Evolutionary conservation across 2,329 filamentous ascomycete genomes (phyloP).

Genomic region (Fusarium metavorans): DNA sequence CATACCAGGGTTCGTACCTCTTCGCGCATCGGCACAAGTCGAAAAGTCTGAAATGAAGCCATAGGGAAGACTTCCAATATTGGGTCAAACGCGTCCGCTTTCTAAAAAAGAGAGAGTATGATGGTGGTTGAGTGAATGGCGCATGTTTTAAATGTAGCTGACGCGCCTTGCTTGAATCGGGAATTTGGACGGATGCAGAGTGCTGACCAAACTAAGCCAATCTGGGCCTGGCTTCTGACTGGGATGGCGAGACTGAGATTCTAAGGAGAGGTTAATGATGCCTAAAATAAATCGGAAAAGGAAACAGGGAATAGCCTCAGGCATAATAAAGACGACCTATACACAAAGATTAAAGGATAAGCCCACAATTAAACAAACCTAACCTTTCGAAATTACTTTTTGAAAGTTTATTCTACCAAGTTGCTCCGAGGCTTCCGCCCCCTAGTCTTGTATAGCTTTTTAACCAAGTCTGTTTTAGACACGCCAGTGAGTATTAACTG

Average conservation of each 20-base stretch:
- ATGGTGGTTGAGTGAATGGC: not conserved
- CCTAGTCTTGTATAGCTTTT: no score
- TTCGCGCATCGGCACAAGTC: constrained; percentile 30
- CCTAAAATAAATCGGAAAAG: not conserved
- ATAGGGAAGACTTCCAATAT: not conserved
- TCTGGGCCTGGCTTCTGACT: not conserved
- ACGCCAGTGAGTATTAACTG: no score
- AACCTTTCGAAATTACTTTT: no score
- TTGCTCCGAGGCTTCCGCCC: no score
- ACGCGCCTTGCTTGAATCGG: constrained; percentile 12
- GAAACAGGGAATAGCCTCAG: no score
- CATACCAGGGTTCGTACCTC: constrained; percentile 11
- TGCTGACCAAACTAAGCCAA: not conserved
- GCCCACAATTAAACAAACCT: no score
- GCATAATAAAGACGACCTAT: no score
- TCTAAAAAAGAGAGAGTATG: not conserved
- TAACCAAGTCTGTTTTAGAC: no score
- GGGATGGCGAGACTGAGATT: not conserved
- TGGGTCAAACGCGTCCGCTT: not conserved
- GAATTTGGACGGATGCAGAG: not conserved
- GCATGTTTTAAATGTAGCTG: constrained; percentile 11
- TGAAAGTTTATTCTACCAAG: no score
- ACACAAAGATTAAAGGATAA: no score
- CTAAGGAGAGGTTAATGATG: not conserved
- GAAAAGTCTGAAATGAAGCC: constrained; percentile 35